Conservation (phyloP, 2,329 filamentous ascomycete genomes). For the Leptographium wingfieldii region DNA sequence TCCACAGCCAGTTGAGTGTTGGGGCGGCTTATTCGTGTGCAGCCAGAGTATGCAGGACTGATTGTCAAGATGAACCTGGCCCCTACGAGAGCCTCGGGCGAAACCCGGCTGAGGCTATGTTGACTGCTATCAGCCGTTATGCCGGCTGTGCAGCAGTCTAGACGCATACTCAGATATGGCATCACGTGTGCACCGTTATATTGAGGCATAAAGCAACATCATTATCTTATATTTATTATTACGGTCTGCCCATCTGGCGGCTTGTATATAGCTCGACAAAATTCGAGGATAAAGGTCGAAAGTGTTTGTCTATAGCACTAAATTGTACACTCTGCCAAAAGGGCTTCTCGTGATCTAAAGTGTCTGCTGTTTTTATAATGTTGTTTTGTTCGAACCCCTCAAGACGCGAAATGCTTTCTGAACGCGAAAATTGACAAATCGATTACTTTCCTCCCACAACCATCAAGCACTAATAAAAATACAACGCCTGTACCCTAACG, state of each 20-base stretch:
- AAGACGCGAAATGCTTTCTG: too few species aligned
- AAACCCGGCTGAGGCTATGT: background rate
- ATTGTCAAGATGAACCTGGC: background rate
- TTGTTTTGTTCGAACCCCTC: too few species aligned
- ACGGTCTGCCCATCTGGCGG: background rate
- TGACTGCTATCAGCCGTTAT: background rate
- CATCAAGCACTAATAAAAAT: too few species aligned
- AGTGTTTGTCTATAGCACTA: background rate
- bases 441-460: too few species aligned
- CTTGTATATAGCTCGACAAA: background rate
- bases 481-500: too few species aligned
- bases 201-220: background rate
- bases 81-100: background rate
- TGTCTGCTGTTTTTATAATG: too few species aligned
- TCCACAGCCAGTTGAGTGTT: background rate
- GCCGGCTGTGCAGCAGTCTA: too few species aligned
- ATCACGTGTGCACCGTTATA: background rate
- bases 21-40: background rate
- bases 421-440: too few species aligned
- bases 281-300: background rate
- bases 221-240: background rate
- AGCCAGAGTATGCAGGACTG: background rate
- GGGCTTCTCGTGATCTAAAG: too few species aligned
- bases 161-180: background rate
- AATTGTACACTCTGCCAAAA: background rate